These are phyloP conservation scores for Cutaneotrichosporon mucoides DNA, from an alignment of 1,284 basidiomycete genomes.

Conservation along the genomic window DNA sequence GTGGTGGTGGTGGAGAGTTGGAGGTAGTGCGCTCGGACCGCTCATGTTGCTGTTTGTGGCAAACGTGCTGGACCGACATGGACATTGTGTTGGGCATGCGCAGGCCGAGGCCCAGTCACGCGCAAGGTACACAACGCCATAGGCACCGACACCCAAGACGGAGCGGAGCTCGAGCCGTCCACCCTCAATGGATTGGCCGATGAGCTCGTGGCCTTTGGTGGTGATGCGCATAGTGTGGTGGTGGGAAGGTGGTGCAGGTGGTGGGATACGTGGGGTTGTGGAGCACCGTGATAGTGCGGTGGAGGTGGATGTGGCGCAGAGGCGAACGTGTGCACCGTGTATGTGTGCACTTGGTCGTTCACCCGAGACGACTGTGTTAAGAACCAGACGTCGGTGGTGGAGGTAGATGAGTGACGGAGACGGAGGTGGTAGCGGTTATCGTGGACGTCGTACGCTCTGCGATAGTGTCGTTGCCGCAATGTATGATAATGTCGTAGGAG, in stretches of 20 bases:
- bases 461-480: too few species aligned
- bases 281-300: not conserved
- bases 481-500: too few species aligned
- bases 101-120: slow-evolving; percentile 54
- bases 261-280: not conserved
- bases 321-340: too few species aligned
- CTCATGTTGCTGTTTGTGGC: not conserved
- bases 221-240: not conserved
- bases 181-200: slow-evolving; percentile 61
- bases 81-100: not conserved
- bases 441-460: too few species aligned
- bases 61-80: not conserved
- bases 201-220: slow-evolving; percentile 49
- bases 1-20: not conserved
- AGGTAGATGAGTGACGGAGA: too few species aligned
- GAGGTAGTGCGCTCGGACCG: not conserved
- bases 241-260: not conserved
- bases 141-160: slow-evolving; percentile 83
- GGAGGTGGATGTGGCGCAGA: too few species aligned
- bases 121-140: slow-evolving; percentile 92
- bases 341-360: too few species aligned
- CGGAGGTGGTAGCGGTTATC: too few species aligned
- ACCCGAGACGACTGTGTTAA: too few species aligned
- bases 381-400: too few species aligned
- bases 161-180: slow-evolving; percentile 67